Evolutionary conservation across 306 rosid species (phyloP), one percentile per base, ranked within the genome.

Genomic region (Dalbergia cultrata): DNA sequence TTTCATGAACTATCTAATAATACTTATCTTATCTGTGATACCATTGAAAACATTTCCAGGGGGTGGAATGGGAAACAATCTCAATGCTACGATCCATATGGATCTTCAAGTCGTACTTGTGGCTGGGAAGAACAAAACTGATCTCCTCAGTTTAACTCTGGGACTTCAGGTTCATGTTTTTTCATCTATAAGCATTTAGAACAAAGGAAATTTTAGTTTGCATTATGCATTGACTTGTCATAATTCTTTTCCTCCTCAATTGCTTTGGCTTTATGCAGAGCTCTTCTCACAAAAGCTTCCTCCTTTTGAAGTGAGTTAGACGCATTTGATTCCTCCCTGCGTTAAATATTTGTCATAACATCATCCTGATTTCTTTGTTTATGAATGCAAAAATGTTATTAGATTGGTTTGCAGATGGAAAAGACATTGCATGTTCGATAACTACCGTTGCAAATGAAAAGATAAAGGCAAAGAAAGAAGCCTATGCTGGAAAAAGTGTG

Each of bases 381-480:
- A 72, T 50, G 13, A 80, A 64, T 83, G 87, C 97, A 95, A 97
- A 93, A 95, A 93, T 92, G 97, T 84, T 90, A 93, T 83, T 92
- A 88, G 80, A 87, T 90, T 3, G 80, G 83, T 67, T 90, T 95
- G 89, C 97, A 9, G 99, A 95, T 83, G 98, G 97, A 7, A 95
- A 95, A 83, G 99, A 93, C 2, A 92, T 93, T 61, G 93, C 99
- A n/a, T 95, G 97, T 41, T 93, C 99, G 0, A 45, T 90, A 70
- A 82, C 97, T 4, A 97, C 99, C 61, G 89, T 95, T 90, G 97
- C 97, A 10, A 95, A 93, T 73, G 97, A 95, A 81, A 95, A 93
- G 90, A 64, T 95, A 70, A 95, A 89, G 81, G 94, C 92, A 18
- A 98, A 95, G 82, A 95, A 93, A 88, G 97, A 93, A 83, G 92